A percentile compares a stretch with the other conserved stretches of the same genome.
These are phyloP conservation scores for Limnanthes douglasii DNA, from an alignment of 345 rosid genomes.

Conservation along the genomic window DNA sequence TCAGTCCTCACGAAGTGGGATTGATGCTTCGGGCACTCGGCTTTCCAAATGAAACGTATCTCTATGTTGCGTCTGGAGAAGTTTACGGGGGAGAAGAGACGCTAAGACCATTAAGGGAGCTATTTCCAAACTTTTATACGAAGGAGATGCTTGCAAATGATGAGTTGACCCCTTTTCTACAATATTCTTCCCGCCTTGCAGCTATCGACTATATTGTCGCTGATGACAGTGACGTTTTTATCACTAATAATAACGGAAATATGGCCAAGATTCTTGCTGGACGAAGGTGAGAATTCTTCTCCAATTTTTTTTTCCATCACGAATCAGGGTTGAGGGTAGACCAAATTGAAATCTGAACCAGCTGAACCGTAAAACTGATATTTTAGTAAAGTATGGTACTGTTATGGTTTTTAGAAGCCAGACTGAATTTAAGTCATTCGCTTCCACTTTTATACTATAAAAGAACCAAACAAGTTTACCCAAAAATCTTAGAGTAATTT, in stretches of 20 bases:
- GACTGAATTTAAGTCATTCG: no score
- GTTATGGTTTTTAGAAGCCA: no score
- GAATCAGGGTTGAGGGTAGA: no score
- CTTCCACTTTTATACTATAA: no score
- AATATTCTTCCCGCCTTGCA: constrained; percentile 84
- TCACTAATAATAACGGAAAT: constrained; percentile 92
- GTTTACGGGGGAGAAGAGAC: constrained; percentile 96
- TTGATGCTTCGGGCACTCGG: constrained; percentile 95
- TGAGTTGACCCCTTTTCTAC: constrained; percentile 62
- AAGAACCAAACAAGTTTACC: no score
- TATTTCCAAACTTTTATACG: constrained; percentile 90
- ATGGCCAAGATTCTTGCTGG: constrained; percentile 99
- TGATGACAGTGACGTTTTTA: constrained; percentile 90
- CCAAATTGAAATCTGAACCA: no score
- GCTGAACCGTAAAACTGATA: no score
- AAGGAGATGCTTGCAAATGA: constrained; percentile 81
- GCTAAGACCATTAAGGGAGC: constrained; percentile 62
- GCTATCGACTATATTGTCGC: constrained; percentile 86
- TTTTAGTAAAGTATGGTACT: no score
- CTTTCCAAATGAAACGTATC: constrained; percentile 65
- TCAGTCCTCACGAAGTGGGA: constrained; percentile 93
- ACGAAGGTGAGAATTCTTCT: constrained; percentile 51
- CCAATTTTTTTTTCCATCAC: not conserved
- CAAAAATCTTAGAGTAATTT: no score
- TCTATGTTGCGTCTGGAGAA: constrained; percentile 97